Evolutionary conservation across 202 grass and related monocot species (phyloP), one percentile per base, ranked within the genome.

Genomic region (Setaria viridis): DNA sequence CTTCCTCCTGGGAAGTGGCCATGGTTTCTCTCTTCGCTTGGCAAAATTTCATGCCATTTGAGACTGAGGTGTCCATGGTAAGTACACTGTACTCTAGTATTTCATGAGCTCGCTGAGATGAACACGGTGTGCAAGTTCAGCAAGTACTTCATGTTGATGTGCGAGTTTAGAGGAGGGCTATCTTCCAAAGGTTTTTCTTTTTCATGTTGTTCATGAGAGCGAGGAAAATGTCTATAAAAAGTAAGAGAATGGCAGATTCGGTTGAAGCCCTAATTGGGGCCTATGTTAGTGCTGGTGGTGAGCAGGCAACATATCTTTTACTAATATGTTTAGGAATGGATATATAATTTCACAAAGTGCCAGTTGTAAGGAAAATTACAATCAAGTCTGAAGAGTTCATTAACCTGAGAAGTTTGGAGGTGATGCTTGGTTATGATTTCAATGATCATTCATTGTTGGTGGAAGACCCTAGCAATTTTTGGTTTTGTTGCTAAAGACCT

Each of bases 241-340:
- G 90, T 74, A 94, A 97, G 71, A 76, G 57, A 30, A 89, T 97
- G 17, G 95, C 95, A 7, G 95, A 97, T 91, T 43, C 78, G 11
- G 81, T 94, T 21, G 95, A 97, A 35, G 90, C 95, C 29, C 72
- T 97, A 51, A 94, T 94, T 51, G 92, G 95, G 55, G 85, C 80
- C 5, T 89, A 70, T 77, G 88, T 97, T 64, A 85, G 53, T 75
- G 69, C 78, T 79, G 65, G 70, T 62, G 90, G 92, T 62, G 90
- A 97, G 87, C 71, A 60, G 56, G 86, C 90, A 55, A 86, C 95
- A 19, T 88, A 93, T 67, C 19, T 79, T 80, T 93, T 97, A 42
- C 8, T 97, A 21, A 84, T 85, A 73, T 85, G 78, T 53, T 69
- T 94, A 85, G 90, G 95, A 73, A 85, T 91, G 79, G 76, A 88